These are phyloP conservation scores for Mortierella sp. DNA, from an alignment of 371 early-diverging fungal genomes.

Conservation along the genomic window DNA sequence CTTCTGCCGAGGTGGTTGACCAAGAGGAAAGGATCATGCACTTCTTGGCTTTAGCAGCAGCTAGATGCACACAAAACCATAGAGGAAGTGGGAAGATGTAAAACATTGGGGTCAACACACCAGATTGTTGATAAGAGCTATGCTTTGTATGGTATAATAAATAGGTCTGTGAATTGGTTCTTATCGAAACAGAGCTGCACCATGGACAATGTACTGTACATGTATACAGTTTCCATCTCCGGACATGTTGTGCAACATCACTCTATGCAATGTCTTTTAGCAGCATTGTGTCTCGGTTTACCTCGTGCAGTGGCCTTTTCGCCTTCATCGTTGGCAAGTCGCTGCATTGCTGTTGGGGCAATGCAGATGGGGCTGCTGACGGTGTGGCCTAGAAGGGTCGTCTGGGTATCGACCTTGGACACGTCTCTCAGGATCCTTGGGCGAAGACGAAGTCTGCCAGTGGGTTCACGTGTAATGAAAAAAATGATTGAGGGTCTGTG, in stretches of 20 bases:
- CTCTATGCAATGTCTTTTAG: background rate
- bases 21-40: constrained; percentile 70
- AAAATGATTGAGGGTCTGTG: background rate
- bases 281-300: background rate
- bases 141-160: background rate
- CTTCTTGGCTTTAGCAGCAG: constrained; percentile 55
- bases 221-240: constrained; percentile 65
- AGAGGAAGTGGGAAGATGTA: background rate
- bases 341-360: constrained; percentile 66
- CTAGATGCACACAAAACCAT: constrained; percentile 4
- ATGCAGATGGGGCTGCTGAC: constrained; percentile 59
- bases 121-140: background rate
- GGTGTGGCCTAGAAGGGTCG: constrained; percentile 71
- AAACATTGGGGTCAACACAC: background rate
- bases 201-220: too few species aligned
- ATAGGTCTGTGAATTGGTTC: too few species aligned
- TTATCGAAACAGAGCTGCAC: too few species aligned
- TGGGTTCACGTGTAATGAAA: background rate
- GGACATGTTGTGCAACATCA: constrained; percentile 29
- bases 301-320: constrained; percentile 74
- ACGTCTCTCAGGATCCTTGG: constrained; percentile 86
- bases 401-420: constrained; percentile 67
- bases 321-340: constrained; percentile 70
- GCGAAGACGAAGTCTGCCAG: constrained; percentile 73
- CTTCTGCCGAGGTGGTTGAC: constrained; percentile 64